A percentile compares a stretch with the other conserved stretches of the same genome.
These are phyloP conservation scores for Eucalyptus marginata DNA, from an alignment of 345 rosid genomes.

Conservation along the genomic window DNA sequence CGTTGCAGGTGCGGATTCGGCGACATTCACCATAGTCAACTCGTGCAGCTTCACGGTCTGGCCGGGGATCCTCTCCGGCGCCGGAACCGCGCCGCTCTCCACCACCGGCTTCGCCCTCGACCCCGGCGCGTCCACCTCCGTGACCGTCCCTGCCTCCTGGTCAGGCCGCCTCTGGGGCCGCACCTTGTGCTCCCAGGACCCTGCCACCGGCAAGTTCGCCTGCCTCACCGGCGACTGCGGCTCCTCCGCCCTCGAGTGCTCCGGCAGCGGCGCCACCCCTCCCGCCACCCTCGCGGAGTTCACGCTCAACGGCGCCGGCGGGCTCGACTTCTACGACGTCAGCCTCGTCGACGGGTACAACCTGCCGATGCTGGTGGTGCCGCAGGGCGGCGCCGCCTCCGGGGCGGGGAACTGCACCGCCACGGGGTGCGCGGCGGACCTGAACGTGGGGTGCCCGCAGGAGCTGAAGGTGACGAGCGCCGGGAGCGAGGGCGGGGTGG, in stretches of 20 bases:
- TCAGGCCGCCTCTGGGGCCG: slow-evolving; percentile 76
- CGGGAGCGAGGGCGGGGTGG: slow-evolving; percentile 16
- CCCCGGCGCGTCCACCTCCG: slow-evolving; percentile 16
- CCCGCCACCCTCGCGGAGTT: slow-evolving; percentile 57
- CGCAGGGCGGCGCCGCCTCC: slow-evolving; percentile 19
- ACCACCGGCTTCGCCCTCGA: slow-evolving; percentile 49
- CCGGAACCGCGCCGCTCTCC: slow-evolving; percentile 36
- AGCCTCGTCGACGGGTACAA: slow-evolving; percentile 72
- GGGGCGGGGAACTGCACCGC: slow-evolving; percentile 21
- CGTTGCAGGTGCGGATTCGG: background rate
- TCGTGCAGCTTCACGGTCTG: slow-evolving; percentile 48
- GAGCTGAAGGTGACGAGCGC: slow-evolving; percentile 23
- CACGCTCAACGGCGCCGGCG: slow-evolving; percentile 32
- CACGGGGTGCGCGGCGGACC: slow-evolving; percentile 42
- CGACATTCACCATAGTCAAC: slow-evolving; percentile 40
- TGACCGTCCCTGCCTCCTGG: slow-evolving; percentile 37
- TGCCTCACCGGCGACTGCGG: slow-evolving; percentile 59
- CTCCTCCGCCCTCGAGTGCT: slow-evolving; percentile 28
- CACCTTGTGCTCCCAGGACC: slow-evolving; percentile 37
- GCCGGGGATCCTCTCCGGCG: slow-evolving; percentile 63
- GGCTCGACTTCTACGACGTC: slow-evolving; percentile 53
- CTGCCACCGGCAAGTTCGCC: slow-evolving; percentile 41
- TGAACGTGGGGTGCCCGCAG: slow-evolving; percentile 40
- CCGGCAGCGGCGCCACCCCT: slow-evolving; percentile 35
- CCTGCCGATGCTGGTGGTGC: slow-evolving; percentile 42